phyloP scores from a whole-genome alignment of 345 rosid genomes.

The Hibiscus syriacus region DNA sequence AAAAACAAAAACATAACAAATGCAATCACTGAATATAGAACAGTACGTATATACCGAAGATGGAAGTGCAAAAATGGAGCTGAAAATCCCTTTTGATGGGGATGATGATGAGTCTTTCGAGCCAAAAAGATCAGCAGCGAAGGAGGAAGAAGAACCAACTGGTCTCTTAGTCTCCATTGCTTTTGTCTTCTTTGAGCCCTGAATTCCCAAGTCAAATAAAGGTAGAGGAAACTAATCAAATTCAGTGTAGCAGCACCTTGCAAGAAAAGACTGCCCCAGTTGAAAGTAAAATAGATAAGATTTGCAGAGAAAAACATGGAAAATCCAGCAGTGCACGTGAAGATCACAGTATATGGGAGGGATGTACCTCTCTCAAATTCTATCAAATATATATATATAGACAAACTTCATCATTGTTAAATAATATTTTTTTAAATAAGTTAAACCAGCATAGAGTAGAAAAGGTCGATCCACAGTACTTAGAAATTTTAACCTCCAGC shows the following conservation, averaged over 20 bases:
- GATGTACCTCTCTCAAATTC: not conserved
- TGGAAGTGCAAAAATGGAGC: constrained; percentile 59
- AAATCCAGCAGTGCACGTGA: not conserved
- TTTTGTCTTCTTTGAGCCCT: not conserved
- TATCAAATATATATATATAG: not conserved
- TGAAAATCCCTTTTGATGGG: constrained; percentile 45
- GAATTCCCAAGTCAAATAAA: not conserved
- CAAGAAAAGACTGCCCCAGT: not conserved
- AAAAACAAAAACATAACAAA: too few relatives aligned
- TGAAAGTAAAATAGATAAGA: not conserved
- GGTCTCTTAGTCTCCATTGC: constrained; percentile 50
- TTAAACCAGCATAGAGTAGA: too few relatives aligned
- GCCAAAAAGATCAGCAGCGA: constrained; percentile 61
- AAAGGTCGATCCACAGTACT: too few relatives aligned
- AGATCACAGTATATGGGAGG: not conserved
- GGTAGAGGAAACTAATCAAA: not conserved
- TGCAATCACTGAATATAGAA: not conserved
- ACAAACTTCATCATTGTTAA: too few relatives aligned
- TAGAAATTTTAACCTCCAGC: too few relatives aligned
- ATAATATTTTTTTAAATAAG: too few relatives aligned
- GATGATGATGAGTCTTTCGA: constrained; percentile 41
- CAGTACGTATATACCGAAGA: constrained; percentile 29
- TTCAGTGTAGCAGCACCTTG: not conserved
- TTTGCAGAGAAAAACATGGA: constrained; percentile 1
- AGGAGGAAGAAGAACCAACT: constrained; percentile 39